Evolutionary conservation across 352 stramenopile species (phyloP), one percentile per base, ranked within the genome.

Genomic region (Globisporangium paroecandrum): DNA sequence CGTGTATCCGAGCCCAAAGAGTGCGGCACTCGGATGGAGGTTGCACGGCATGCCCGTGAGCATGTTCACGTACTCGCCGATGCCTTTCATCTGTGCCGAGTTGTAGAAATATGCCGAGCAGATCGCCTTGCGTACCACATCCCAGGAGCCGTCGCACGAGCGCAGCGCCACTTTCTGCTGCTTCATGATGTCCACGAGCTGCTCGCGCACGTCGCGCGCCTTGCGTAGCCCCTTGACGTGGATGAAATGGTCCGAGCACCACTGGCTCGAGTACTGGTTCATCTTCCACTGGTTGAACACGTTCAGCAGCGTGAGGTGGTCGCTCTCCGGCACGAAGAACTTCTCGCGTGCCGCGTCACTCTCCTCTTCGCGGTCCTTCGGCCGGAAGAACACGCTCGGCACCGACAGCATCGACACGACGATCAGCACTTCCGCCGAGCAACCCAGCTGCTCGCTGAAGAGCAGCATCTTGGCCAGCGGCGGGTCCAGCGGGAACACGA

Each of bases 21-120:
- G 74, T n/a, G 97, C 96, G 34, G 92, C 98, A 54, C 92, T 98
- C 10, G 97, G 97, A 77, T 99, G 98, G 24, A 99, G 73, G 38
- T 98, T 89, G 71, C 92, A 98, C 49, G 97, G 97, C 79, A 99
- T 99, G 18, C 97, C 97, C 38, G 93, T 99, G 22, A 99, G 79
- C 93, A 99, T 98, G 78, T 99, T 99, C n/a, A 99, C 96, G 77
- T 99, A 99, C 77, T 99, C 97, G 29, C 97, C 97, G 64, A 99
- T 99, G 22, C 97, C 97, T 81, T 99, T 99, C 75, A 99, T 98
- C 71, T 99, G 97, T 12, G 97, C 97, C 56, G 91, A 97, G 71
- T 99, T 99, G 93, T 99, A 99, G 70, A 99, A 99, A 78, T 99
- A 99, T 13, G 97, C 97, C 22, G 97, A 99, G 79, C 98, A 99